phyloP scores from a whole-genome alignment of 352 stramenopile genomes.

The Phytopythium oedochilum region DNA sequence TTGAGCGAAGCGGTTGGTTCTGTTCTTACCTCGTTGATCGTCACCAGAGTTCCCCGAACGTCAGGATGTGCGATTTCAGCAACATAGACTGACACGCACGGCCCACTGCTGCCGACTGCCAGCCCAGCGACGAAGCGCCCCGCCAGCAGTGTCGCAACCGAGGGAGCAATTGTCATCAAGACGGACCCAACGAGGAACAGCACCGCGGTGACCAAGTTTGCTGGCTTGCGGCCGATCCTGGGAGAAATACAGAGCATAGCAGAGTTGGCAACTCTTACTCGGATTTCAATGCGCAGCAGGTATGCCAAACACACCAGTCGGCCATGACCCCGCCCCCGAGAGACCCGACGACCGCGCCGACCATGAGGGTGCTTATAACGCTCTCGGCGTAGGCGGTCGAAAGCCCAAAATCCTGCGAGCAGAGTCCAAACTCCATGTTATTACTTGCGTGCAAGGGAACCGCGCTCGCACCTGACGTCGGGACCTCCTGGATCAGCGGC shows the following conservation, averaged over 20 bases:
- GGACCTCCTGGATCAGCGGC: slow-evolving; percentile 45
- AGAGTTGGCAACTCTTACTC: neutral
- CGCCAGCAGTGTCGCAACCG: slow-evolving; percentile 43
- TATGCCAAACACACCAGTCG: slow-evolving; percentile 27
- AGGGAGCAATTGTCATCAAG: slow-evolving; percentile 61
- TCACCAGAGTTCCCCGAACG: slow-evolving; percentile 49
- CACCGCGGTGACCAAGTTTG: slow-evolving; percentile 51
- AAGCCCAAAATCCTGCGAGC: slow-evolving; percentile 39
- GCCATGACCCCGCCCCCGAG: slow-evolving; percentile 45
- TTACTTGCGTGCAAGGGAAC: neutral
- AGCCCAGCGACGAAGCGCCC: slow-evolving; percentile 62
- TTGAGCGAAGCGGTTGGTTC: neutral
- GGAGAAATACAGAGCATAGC: neutral
- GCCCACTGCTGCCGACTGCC: slow-evolving; percentile 55
- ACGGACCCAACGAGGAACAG: slow-evolving; percentile 59
- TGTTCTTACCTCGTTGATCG: slow-evolving; percentile 45
- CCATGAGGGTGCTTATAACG: slow-evolving; percentile 67
- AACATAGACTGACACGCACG: slow-evolving; percentile 61
- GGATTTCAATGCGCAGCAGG: neutral
- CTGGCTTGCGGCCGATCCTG: slow-evolving; percentile 55
- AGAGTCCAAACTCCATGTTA: neutral
- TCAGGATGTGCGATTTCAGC: slow-evolving; percentile 60
- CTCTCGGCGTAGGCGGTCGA: slow-evolving; percentile 43
- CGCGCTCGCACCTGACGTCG: slow-evolving; percentile 8
- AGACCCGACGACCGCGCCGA: slow-evolving; percentile 61